Conservation (phyloP, 352 stramenopile species). For the Globisporangium spiculum region DNA sequence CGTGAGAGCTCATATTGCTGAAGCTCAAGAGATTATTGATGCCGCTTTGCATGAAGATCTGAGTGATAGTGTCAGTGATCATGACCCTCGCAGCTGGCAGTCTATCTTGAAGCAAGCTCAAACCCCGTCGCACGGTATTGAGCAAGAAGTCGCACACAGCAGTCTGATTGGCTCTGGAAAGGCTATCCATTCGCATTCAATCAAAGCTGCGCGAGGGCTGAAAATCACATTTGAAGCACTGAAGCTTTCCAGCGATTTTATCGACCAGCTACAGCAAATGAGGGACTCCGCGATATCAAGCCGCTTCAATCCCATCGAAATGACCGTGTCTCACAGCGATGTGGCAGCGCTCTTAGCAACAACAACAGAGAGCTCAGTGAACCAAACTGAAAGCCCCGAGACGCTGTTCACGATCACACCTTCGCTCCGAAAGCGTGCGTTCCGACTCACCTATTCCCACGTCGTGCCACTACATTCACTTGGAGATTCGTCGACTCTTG, state of each 20-base stretch:
- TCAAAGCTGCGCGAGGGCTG: conserved; percentile 18
- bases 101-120: conserved; percentile 11
- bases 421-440: conserved; percentile 44
- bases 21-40: not conserved
- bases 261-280: conserved; percentile 39
- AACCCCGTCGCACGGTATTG: not conserved
- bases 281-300: conserved; percentile 47
- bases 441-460: conserved; percentile 38
- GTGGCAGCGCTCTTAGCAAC: conserved; percentile 16
- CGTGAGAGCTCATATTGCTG: not conserved
- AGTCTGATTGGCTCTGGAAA: not conserved
- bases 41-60: not conserved
- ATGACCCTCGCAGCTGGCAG: conserved; percentile 15
- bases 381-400: not conserved
- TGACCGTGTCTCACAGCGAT: conserved; percentile 40
- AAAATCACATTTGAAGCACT: conserved; percentile 45
- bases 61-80: not conserved
- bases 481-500: not conserved
- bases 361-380: no score
- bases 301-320: conserved; percentile 46
- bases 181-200: not conserved
- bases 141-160: not conserved
- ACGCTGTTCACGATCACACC: conserved; percentile 43
- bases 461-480: conserved; percentile 19
- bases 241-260: conserved; percentile 35